Conservation (phyloP, 2,329 filamentous ascomycete species). For the Penicillium sp. region DNA sequence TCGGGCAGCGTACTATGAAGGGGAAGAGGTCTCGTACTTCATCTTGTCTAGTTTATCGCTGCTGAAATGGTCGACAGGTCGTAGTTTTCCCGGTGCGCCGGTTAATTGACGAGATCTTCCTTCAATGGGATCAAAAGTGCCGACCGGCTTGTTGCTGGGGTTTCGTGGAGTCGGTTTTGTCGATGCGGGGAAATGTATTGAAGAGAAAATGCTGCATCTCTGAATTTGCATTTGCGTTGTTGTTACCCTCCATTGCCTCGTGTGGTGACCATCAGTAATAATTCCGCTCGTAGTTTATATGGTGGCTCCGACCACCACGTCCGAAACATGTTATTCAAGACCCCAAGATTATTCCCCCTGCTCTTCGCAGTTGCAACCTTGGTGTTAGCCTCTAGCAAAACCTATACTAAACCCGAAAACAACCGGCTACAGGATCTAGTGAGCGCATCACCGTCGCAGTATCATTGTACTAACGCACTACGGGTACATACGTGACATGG, state of each 20-base stretch:
- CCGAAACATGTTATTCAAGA: not conserved
- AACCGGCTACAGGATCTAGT: not conserved
- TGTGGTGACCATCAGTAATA: not conserved
- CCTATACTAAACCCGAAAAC: not conserved
- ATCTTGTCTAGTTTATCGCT: not conserved
- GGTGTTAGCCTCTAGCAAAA: not conserved
- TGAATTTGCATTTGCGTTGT: too few species aligned
- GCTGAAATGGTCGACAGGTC: too few species aligned
- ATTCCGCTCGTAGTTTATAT: not conserved
- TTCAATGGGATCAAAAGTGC: not conserved
- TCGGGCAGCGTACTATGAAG: not conserved
- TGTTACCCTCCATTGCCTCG: not conserved
- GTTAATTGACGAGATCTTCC: conserved; percentile 2
- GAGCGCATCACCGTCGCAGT: not conserved
- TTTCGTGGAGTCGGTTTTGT: not conserved
- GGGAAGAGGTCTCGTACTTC: not conserved
- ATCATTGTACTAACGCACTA: not conserved
- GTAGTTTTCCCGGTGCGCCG: conserved; percentile 1
- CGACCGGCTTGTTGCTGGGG: not conserved
- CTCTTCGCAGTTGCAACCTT: not conserved
- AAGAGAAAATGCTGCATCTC: not conserved
- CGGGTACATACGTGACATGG: conserved; percentile 9
- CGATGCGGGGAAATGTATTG: not conserved
- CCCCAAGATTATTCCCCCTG: not conserved
- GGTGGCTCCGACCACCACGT: not conserved